Evolutionary conservation across 1,139 yeast species (phyloP), one percentile per base, ranked within the genome.

Genomic region (Eremothecium gossypii): DNA sequence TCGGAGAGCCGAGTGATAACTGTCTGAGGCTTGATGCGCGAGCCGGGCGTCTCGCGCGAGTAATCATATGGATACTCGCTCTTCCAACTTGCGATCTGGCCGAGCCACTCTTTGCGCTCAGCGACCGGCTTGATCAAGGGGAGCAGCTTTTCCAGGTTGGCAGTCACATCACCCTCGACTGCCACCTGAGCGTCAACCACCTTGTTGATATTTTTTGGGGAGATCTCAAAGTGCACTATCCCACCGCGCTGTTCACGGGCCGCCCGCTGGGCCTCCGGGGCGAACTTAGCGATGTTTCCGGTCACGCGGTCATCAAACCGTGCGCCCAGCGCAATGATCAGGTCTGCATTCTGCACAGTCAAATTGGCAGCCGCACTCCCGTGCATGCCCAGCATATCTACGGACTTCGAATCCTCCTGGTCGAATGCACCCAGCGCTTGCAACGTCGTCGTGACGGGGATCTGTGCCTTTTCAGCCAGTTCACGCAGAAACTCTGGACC

Each of bases 261-360:
- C 33, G 98, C 98, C 48, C 76, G 71, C 58, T 78, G 83, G 42
- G 97, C 97, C 45, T 70, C 85, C 45, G 98, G 98, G 33, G 98
- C 98, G 65, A 91, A 91, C 63, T 83, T 83, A 49, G 83, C 54
- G 45, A 91, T 73, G 60, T 77, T 77, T 60, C 93, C 83, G 39
- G 98, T 91, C 54, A 91, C 98, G 72, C 98, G 87, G 70, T 91
- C 98, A 66, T 91, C 98, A 58, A 91, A 91, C 64, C 98, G 77
- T 35, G 97, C 96, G 61, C 98, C 98, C 40, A 91, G 73, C 17
- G 97, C 97, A 53, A 91, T 70, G 60, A 91, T 85, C 57, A 91
- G 70, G 66, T 91, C 98, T 34, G 98, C 95, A 46, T 77, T 73
- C 69, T 91, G 98, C 56, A 91, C 82, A 38, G 97, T 94, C 56